These are phyloP conservation scores for Rhodotorula graminis DNA, from an alignment of 768 basidiomycete genomes.

Conservation along the genomic window DNA sequence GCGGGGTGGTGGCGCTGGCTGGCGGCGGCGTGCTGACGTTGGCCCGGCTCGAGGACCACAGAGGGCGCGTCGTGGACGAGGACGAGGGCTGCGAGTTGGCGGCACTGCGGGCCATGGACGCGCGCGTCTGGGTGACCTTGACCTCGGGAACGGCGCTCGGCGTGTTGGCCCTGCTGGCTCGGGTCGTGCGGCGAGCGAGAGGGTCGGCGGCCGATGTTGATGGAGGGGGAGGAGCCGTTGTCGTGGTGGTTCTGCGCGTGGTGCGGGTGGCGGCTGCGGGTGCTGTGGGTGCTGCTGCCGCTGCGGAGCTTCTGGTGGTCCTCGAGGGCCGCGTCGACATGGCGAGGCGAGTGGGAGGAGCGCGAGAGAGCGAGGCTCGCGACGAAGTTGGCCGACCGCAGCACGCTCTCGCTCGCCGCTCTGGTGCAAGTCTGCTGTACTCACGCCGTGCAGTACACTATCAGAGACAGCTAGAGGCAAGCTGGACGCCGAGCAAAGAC, in stretches of 20 bases:
- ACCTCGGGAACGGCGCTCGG: not conserved
- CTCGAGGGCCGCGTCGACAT: slow-evolving; percentile 23
- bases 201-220: slow-evolving; percentile 5
- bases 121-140: not conserved
- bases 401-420: too few relatives aligned
- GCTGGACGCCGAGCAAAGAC: too few relatives aligned
- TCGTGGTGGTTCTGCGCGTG: not conserved
- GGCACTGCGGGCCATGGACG: not conserved
- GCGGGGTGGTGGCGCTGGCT: not conserved
- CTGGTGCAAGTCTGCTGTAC: too few relatives aligned
- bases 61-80: not conserved
- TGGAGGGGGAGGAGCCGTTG: not conserved
- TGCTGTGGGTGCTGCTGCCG: not conserved
- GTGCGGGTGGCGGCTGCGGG: not conserved
- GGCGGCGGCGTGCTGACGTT: not conserved
- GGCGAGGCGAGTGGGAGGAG: not conserved
- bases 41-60: slow-evolving; percentile 8
- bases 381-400: not conserved
- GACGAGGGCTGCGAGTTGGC: not conserved
- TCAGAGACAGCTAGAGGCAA: too few relatives aligned
- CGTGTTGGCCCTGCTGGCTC: slow-evolving; percentile 4
- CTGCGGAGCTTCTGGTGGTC: slow-evolving; percentile 24
- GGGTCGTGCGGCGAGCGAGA: slow-evolving; percentile 12
- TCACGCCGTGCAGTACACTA: too few relatives aligned
- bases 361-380: not conserved